Base-by-base conservation (phyloP, 371 early-diverging fungal species). In the Sporodiniella umbellata region DNA sequence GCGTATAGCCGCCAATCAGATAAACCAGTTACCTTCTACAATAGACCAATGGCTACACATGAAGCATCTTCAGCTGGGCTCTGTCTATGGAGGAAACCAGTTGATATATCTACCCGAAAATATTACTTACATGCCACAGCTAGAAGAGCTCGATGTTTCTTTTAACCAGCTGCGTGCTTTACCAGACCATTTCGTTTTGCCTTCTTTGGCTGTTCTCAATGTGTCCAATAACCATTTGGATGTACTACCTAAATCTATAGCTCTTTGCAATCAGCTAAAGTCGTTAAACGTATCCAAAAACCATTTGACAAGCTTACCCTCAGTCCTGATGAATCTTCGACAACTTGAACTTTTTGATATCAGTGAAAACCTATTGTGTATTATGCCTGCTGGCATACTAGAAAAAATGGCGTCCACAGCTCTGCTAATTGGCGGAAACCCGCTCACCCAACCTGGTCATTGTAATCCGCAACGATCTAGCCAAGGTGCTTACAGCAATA, bases 21-120 rank as follows among this genome's bases (percentile, higher is more conserved):
- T 87, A 49, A 38, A 59, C 2, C 40, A 51, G 7, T 46, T 87
- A 10, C 80, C 84, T 6, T 40, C 58, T 1, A 54, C 63, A 14
- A 40, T 86, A 10, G 46, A 64, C 26, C 42, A 55, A 8, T 77
- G 78, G 78, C 38, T 15, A 8, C 54, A 66, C 33, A 72, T 86
- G 44, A 72, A 76, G 31, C 73, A 75, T 18, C 53, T 84, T 15
- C 75, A 74, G 39, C 60, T 84, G 33, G 84, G 84, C 1, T 79
- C 81, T n/a, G 79, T 80, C 19, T 79, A 68, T 49, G 84, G 84
- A 4, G 84, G 84, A 15, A 84, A 84, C 39, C 60, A 58, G 5
- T 54, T 84, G 19, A 55, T 58, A 0, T 21, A 49, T 3, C 51
- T 84, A 24, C 84, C 84, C 23, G 62, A 75, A 10, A 48, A 62